Evolutionary conservation across 345 rosid genomes (phyloP).

Genomic region (Dovyalis caffra): DNA sequence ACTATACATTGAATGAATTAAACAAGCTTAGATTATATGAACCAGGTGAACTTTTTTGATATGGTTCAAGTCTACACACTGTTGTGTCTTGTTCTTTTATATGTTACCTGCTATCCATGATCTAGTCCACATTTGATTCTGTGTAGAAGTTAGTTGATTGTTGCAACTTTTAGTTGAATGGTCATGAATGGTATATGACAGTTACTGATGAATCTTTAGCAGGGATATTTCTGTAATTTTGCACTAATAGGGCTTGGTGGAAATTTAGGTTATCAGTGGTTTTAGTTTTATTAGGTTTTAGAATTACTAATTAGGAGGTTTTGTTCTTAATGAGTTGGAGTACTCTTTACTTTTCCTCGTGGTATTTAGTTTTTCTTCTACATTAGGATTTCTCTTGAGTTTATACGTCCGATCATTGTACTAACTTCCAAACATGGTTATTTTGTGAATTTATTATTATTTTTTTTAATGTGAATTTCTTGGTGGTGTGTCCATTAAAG

Average conservation of each 20-base stretch:
- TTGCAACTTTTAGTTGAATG: not conserved
- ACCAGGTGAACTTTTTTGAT: not conserved
- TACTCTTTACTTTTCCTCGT: not conserved
- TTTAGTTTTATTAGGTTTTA: not conserved
- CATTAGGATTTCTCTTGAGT: not conserved
- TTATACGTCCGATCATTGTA: not conserved
- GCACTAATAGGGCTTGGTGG: not conserved
- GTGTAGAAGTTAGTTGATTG: not conserved
- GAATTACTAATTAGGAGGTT: not conserved
- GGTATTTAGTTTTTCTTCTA: not conserved
- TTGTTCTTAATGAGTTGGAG: not conserved
- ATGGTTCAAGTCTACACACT: not conserved
- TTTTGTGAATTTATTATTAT: not conserved
- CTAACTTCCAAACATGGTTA: not conserved
- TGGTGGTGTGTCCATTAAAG: not conserved
- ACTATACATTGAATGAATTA: not conserved
- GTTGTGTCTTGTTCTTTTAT: not conserved
- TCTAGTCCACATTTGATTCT: not conserved
- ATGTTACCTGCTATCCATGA: not conserved
- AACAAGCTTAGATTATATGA: not conserved
- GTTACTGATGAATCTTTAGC: not conserved
- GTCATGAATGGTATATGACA: not conserved
- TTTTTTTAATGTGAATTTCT: not conserved
- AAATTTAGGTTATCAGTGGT: not conserved
- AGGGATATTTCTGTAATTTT: not conserved